These are phyloP conservation scores for Eragrostis tef DNA, from an alignment of 202 grass and related monocot species.

Conservation along the genomic window DNA sequence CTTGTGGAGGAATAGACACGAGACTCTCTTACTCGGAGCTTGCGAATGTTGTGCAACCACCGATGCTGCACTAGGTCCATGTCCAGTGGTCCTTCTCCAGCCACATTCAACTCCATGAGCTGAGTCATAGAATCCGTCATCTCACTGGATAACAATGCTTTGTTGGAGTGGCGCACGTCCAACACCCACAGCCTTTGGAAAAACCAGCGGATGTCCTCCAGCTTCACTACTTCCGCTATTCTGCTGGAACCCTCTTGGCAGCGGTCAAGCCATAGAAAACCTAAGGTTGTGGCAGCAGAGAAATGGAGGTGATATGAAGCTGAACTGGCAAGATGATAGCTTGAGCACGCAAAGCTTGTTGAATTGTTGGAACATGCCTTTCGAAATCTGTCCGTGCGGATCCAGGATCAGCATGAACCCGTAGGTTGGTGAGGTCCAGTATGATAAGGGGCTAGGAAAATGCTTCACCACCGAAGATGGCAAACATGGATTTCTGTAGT, in stretches of 20 bases:
- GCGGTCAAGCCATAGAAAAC: slow-evolving; percentile 26
- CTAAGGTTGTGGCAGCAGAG: slow-evolving; percentile 18
- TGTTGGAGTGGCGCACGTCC: slow-evolving; percentile 4
- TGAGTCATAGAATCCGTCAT: background rate
- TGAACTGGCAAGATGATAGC: background rate
- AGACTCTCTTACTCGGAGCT: too few species aligned
- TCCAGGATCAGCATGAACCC: background rate
- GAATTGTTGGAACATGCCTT: slow-evolving; percentile 12
- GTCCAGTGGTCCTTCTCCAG: too few species aligned
- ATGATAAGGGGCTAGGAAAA: background rate
- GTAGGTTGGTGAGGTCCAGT: slow-evolving; percentile 32
- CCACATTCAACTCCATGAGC: slow-evolving; percentile 28
- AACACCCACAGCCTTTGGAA: slow-evolving; percentile 19
- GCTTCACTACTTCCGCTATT: rapidly evolving
- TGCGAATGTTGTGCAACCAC: too few species aligned
- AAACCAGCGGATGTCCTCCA: background rate
- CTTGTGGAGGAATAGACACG: too few species aligned
- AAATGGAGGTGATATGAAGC: slow-evolving; percentile 9
- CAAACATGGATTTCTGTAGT: background rate
- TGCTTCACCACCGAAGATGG: background rate
- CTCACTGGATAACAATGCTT: background rate
- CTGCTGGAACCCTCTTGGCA: too few species aligned
- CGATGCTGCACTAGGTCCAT: too few species aligned
- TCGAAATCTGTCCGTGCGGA: rapidly evolving
- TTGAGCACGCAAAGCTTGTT: slow-evolving; percentile 33